These are phyloP conservation scores for Populus simonii DNA, from an alignment of 345 rosid genomes.

Conservation along the genomic window DNA sequence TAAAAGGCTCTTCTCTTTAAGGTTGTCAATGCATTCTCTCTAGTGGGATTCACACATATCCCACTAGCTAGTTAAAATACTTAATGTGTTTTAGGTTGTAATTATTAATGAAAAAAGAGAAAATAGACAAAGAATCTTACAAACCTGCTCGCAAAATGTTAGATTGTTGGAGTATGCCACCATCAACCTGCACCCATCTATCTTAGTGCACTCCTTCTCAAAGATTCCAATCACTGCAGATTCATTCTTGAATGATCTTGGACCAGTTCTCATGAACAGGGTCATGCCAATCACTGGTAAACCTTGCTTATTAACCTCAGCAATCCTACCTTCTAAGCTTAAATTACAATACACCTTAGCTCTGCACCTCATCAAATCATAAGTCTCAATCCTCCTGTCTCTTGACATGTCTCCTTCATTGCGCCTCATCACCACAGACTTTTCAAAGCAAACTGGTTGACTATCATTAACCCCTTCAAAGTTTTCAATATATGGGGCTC, in stretches of 20 bases:
- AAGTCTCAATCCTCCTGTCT: conserved; percentile 57
- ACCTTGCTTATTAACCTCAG: not conserved
- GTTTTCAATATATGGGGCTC: conserved; percentile 24
- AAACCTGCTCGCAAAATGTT: conserved; percentile 67
- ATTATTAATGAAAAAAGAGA: not conserved
- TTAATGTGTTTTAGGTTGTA: not conserved
- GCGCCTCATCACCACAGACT: conserved; percentile 79
- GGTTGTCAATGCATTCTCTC: not conserved
- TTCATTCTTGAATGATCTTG: conserved; percentile 70
- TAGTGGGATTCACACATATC: not conserved
- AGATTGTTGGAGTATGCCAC: conserved; percentile 65
- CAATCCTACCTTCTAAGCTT: conserved; percentile 14
- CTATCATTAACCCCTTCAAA: conserved; percentile 27
- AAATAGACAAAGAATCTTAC: not conserved
- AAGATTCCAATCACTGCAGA: conserved; percentile 44
- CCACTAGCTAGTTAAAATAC: not conserved
- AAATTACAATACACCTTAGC: conserved; percentile 52
- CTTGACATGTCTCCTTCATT: conserved; percentile 76
- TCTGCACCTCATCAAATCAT: conserved; percentile 56
- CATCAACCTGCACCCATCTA: conserved; percentile 52
- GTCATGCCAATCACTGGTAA: conserved; percentile 50
- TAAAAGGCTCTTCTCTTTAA: not conserved
- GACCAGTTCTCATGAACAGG: conserved; percentile 61
- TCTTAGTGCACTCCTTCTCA: conserved; percentile 46
- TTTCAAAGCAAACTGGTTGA: conserved; percentile 59